These are phyloP conservation scores for Exophiala mesophila DNA, from an alignment of 2,329 filamentous ascomycete species.

Conservation along the genomic window DNA sequence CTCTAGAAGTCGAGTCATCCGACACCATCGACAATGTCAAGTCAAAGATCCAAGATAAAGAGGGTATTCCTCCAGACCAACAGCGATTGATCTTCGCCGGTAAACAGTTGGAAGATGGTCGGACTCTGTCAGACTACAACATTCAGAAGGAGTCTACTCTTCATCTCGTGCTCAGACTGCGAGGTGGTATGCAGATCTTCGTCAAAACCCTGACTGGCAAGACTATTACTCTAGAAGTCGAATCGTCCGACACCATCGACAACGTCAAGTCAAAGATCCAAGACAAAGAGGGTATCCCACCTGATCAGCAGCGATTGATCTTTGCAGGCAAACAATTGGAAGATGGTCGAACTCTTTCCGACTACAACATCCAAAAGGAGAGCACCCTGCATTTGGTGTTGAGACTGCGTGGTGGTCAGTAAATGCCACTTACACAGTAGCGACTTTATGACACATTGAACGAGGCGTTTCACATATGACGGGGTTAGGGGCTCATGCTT, in stretches of 20 bases:
- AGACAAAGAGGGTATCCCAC: slow-evolving; percentile 74
- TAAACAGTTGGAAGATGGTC: slow-evolving; percentile 89
- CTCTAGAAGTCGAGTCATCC: slow-evolving; percentile 79
- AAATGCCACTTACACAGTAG: too few species aligned
- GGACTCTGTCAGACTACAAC: slow-evolving; percentile 91
- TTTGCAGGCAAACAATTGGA: slow-evolving; percentile 64
- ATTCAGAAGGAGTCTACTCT: slow-evolving; percentile 89
- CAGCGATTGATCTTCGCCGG: slow-evolving; percentile 91
- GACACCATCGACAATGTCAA: slow-evolving; percentile 96
- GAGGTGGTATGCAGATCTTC: slow-evolving; percentile 81
- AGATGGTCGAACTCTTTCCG: slow-evolving; percentile 47
- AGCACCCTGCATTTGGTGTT: slow-evolving; percentile 61
- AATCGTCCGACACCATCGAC: slow-evolving; percentile 64
- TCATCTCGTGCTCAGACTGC: slow-evolving; percentile 73
- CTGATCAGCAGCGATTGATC: slow-evolving; percentile 66
- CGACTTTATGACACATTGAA: too few species aligned
- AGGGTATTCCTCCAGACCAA: slow-evolving; percentile 89
- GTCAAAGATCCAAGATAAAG: slow-evolving; percentile 75
- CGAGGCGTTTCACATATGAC: slow-evolving; percentile 1
- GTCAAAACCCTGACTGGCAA: slow-evolving; percentile 76
- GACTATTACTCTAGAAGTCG: slow-evolving; percentile 65
- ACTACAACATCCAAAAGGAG: slow-evolving; percentile 58
- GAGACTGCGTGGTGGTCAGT: slow-evolving; percentile 51
- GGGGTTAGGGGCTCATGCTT: slow-evolving; percentile 8
- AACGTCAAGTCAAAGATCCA: slow-evolving; percentile 70